Base-by-base conservation (phyloP, 1,139 yeast genomes). In the Debaryomyces singareniensis region DNA sequence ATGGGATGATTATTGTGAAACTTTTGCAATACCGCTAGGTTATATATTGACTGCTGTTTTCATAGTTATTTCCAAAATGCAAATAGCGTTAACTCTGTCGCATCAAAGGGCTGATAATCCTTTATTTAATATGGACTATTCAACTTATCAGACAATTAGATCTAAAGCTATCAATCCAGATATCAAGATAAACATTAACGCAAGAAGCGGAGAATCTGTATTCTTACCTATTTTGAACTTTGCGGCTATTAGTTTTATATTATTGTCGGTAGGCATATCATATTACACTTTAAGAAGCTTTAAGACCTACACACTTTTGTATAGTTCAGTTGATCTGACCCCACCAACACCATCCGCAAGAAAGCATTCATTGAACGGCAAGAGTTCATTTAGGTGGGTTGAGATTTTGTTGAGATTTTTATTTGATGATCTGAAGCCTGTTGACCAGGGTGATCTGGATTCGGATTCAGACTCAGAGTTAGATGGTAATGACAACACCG, bases 1-100 rank as follows among this genome's bases (percentile, higher is more conserved):
- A 35, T 80, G 87, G 87, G 86, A 80, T 41, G 58, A 64, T 2
- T 64, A 72, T 37, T 60, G 74, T 6, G 44, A 47, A 14, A 43
- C 68, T 1, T 40, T 68, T 5, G 78, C 75, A 0, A 40, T 65
- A 20, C 78, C 75, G 0, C 39, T 61, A 7, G 81, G 81, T 0
- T 49, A 55, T n/a, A 31, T 46, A 1, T 47, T 69, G 4, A 37
- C 53, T 3, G 26, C 42, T 3, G 11, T 43, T 6, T 54, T 47
- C 29, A 35, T 51, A 11, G 26, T 50, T 6, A 30, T 53, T 27
- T 42, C 48, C 27, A 43, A 47, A 24, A 32, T 50, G 13, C 30
- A 46, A 10, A 32, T 38, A 26, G 49, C 51, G 35, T 49, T 52
- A 36, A 34, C 28, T 56, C 60, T 13, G 34, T 16, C 20, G 55